Evolutionary conservation across 352 stramenopile genomes (phyloP).

Genomic region (Plasmopara muralis): DNA sequence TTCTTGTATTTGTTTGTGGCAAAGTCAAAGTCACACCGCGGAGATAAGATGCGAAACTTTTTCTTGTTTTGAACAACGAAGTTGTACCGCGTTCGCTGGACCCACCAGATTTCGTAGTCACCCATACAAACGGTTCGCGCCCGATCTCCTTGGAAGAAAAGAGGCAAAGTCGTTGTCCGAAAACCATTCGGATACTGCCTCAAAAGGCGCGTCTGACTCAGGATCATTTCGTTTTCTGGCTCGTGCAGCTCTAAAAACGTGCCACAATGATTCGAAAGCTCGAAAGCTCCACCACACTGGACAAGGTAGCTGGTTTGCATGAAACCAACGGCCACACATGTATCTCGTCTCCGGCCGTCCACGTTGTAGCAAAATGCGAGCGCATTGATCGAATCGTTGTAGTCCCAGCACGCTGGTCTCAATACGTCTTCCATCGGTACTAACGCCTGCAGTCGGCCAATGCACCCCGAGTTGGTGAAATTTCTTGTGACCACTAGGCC

Average conservation of each 20-base stretch:
- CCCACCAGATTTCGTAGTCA: slow-evolving; percentile 85
- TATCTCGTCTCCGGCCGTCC: slow-evolving; percentile 47
- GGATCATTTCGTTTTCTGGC: slow-evolving; percentile 47
- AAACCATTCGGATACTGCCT: slow-evolving; percentile 70
- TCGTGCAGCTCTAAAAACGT: slow-evolving; percentile 84
- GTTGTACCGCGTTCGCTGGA: slow-evolving; percentile 72
- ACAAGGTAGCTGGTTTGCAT: slow-evolving; percentile 76
- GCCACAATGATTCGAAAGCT: slow-evolving; percentile 71
- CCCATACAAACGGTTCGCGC: slow-evolving; percentile 59
- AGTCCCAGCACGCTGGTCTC: slow-evolving; percentile 77
- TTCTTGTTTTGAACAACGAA: slow-evolving; percentile 83
- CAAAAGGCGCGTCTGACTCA: slow-evolving; percentile 64
- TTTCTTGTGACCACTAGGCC: slow-evolving; percentile 41
- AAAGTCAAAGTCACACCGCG: slow-evolving; percentile 74
- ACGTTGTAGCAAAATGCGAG: slow-evolving; percentile 49
- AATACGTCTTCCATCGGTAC: slow-evolving; percentile 40
- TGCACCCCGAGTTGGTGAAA: slow-evolving; percentile 49
- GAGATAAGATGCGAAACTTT: slow-evolving; percentile 47
- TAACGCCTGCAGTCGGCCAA: slow-evolving; percentile 43
- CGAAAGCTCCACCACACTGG: slow-evolving; percentile 61
- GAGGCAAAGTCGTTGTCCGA: slow-evolving; percentile 60
- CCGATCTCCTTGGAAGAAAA: slow-evolving; percentile 63
- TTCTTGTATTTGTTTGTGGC: slow-evolving; percentile 75
- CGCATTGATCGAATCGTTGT: slow-evolving; percentile 70
- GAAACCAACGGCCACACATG: slow-evolving; percentile 73